A percentile compares a stretch with the other conserved stretches of the same genome.
Conservation (phyloP, 768 basidiomycete species). For the Hypholoma sublateritium region DNA sequence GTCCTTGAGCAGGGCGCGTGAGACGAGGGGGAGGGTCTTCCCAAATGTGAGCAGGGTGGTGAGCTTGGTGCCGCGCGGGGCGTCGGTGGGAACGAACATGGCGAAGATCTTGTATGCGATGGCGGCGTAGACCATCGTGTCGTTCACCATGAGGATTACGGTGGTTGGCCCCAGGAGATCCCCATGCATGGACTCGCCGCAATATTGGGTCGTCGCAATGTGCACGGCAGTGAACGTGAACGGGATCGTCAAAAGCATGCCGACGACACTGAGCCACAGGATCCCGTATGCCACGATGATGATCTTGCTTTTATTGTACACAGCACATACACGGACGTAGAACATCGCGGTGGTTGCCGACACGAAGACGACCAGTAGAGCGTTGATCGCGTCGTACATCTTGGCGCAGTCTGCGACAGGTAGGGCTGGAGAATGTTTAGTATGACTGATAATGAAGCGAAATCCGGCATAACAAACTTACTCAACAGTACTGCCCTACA, state of each 20-base stretch:
- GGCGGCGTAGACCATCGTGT: slow-evolving; percentile 29
- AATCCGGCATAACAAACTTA: neutral
- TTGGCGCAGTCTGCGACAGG: slow-evolving; percentile 16
- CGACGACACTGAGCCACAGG: slow-evolving; percentile 26
- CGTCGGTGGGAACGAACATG: slow-evolving; percentile 8
- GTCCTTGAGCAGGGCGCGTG: slow-evolving; percentile 13
- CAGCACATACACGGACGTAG: slow-evolving; percentile 25
- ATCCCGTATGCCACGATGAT: slow-evolving; percentile 23
- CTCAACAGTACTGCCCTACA: slow-evolving; percentile 19
- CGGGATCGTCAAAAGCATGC: slow-evolving; percentile 13
- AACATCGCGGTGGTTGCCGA: slow-evolving; percentile 25
- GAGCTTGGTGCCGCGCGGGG: neutral
- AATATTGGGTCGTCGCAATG: slow-evolving; percentile 22
- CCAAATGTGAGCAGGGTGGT: slow-evolving; percentile 16
- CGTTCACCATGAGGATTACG: slow-evolving; percentile 24
- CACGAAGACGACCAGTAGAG: slow-evolving; percentile 20
- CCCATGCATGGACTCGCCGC: slow-evolving; percentile 18
- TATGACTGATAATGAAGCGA: neutral
- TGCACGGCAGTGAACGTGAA: slow-evolving; percentile 21
- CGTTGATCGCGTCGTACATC: slow-evolving; percentile 12
- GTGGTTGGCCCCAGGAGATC: slow-evolving; percentile 17
- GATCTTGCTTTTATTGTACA: slow-evolving; percentile 17
- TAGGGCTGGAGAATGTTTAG: neutral
- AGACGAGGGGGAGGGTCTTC: slow-evolving; percentile 8
- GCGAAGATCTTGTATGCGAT: slow-evolving; percentile 28